phyloP scores from a whole-genome alignment of 1,284 basidiomycete genomes.

The Caloboletus firmus region DNA sequence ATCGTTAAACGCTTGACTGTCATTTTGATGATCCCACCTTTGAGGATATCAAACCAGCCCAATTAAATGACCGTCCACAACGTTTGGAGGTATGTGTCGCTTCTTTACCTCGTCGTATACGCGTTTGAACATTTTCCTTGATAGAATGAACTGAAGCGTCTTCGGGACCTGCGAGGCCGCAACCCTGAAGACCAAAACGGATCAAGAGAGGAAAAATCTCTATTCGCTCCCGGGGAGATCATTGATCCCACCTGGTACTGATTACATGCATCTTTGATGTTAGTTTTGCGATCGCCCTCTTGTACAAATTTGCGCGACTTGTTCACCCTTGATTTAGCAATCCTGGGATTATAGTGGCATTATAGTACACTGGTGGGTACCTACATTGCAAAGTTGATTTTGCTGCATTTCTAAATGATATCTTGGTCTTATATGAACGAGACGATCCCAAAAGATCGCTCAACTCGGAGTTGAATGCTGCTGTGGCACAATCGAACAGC shows the following conservation, averaged over 20 bases:
- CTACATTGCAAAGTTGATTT: neutral
- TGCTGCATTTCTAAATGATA: neutral
- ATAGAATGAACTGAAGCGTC: neutral
- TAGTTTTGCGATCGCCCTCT: neutral
- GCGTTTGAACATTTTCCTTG: neutral
- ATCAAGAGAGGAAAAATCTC: neutral
- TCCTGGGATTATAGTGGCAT: neutral
- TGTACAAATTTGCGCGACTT: neutral
- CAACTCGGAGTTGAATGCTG: neutral
- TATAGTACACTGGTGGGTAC: neutral
- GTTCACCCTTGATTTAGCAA: neutral
- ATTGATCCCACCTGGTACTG: neutral
- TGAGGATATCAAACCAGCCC: constrained; percentile 10
- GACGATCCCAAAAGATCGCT: neutral
- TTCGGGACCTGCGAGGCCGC: neutral
- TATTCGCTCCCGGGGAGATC: constrained; percentile 7
- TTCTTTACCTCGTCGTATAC: neutral
- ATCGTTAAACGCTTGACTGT: neutral
- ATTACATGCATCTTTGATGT: neutral
- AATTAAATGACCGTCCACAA: constrained; percentile 3
- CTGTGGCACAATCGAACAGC: neutral
- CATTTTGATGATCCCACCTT: neutral
- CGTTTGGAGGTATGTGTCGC: constrained; percentile 11
- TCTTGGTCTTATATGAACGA: neutral
- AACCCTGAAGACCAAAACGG: neutral